These are phyloP conservation scores for Haplosporangium sp. DNA, from an alignment of 371 early-diverging fungal genomes.

Conservation along the genomic window DNA sequence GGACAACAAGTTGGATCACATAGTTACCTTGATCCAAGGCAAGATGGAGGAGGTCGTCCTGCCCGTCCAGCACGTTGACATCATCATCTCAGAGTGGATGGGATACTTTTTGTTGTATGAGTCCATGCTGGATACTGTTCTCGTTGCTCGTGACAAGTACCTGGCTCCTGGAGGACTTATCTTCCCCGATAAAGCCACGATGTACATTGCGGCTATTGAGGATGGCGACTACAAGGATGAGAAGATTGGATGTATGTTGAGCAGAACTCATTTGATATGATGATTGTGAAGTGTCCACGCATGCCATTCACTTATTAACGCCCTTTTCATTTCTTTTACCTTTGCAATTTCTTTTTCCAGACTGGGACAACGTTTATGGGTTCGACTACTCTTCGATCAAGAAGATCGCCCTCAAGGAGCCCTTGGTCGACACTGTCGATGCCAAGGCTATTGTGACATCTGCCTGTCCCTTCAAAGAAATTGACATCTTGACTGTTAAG, in stretches of 20 bases:
- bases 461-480: constrained; percentile 80
- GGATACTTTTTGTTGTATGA: constrained; percentile 98
- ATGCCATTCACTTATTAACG: not conserved
- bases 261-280: not conserved
- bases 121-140: constrained; percentile 98
- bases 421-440: constrained; percentile 92
- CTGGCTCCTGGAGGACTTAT: constrained; percentile 85
- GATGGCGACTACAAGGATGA: constrained; percentile 95
- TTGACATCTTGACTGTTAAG: constrained; percentile 84
- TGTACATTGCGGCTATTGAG: constrained; percentile 93
- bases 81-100: constrained; percentile 99
- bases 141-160: constrained; percentile 95
- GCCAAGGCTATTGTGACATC: constrained; percentile 81
- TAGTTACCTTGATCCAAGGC: constrained; percentile 90
- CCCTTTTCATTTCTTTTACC: constrained; percentile 50
- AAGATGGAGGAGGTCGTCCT: constrained; percentile 95
- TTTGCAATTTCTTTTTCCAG: constrained; percentile 40
- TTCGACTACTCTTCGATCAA: constrained; percentile 94
- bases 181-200: constrained; percentile 93
- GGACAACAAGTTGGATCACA: constrained; percentile 89
- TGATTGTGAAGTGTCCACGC: not conserved
- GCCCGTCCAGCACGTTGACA: constrained; percentile 92
- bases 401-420: constrained; percentile 88
- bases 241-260: constrained; percentile 82
- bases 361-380: constrained; percentile 94